phyloP scores from a whole-genome alignment of 225 moss, liverwort and hornwort genomes.

The Climacium dendroides region DNA sequence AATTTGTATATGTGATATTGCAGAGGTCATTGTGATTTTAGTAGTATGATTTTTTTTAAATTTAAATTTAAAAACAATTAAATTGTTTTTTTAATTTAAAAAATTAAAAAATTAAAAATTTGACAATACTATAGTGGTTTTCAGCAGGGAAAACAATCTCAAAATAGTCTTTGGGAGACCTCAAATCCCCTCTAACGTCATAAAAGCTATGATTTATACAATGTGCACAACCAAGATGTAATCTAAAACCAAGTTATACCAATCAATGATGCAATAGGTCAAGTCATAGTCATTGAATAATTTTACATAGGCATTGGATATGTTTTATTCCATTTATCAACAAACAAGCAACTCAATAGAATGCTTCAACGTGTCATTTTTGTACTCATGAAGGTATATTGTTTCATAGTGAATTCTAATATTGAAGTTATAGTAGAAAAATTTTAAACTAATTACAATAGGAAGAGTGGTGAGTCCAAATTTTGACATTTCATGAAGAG shows the following conservation, averaged over 20 bases:
- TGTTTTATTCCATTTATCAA: neutral
- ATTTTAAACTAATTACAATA: neutral
- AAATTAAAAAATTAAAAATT: too few species aligned
- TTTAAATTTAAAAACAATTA: too few species aligned
- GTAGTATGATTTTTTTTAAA: too few species aligned
- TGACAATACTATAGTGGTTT: too few species aligned
- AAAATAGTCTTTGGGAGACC: too few species aligned
- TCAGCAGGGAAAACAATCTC: too few species aligned
- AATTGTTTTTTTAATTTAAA: too few species aligned
- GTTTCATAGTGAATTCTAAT: fast-evolving
- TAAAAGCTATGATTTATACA: too few species aligned
- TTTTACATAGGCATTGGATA: neutral
- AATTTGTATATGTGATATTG: too few species aligned
- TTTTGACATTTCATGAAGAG: neutral
- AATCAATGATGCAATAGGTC: neutral
- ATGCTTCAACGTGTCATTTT: neutral
- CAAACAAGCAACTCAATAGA: neutral
- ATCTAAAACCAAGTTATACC: neutral
- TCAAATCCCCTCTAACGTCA: too few species aligned
- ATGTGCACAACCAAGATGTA: neutral
- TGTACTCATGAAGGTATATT: neutral
- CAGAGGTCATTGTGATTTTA: too few species aligned
- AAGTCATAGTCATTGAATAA: fast-evolving
- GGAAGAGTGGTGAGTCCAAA: neutral
- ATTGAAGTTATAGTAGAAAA: neutral